Evolutionary conservation across 2,329 filamentous ascomycete species (phyloP), one percentile per base, ranked within the genome.

Genomic region (Pyrenophora teres): DNA sequence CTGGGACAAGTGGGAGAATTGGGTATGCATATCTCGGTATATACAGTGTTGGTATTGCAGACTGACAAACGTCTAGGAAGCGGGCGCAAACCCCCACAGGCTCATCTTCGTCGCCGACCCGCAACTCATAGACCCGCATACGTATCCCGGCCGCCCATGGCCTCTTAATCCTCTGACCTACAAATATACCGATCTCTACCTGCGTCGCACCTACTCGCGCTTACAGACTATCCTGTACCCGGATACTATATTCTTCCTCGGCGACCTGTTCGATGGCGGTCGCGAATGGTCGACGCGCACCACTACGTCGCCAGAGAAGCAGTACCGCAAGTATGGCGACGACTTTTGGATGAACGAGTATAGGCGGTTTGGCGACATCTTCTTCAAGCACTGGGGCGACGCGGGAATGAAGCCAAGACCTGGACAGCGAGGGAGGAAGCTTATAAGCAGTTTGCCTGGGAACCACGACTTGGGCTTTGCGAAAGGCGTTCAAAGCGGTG

Each of bases 381-480:
- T 97, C 73, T 84, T 92, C 56, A 79, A 86, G 12, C 81, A 84
- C 27, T 91, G 85, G 83, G 81, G 83, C 33, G 71, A 83, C 48
- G 82, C 80, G 1, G 82, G 85, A 43, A 69, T 78, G 37, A 76
- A 76, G 5, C 78, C 86, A 0, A 78, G 81, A 0, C 73, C 79
- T 1, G 85, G 86, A 51, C 84, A 87, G 59, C 80, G 84, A 25
- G 87, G 88, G 4, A 83, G 89, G 50, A 92, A 89, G 75, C 78
- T 97, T 46, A 87, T 97, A 46, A 85, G 89, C 15, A 93, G 88
- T 67, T 70, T 99, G 50, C 94, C 94, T 0, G 94, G 94, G 2
- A 99, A 99, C 67, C 94, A 99, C 70, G 94, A 99, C 70, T 74
- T 97, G 35, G 94, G 94, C 0, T 96, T 97, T 68, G 93, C 90